Evolutionary conservation across 805 yeast species (phyloP).

Genomic region (Lachancea quebecensis): DNA sequence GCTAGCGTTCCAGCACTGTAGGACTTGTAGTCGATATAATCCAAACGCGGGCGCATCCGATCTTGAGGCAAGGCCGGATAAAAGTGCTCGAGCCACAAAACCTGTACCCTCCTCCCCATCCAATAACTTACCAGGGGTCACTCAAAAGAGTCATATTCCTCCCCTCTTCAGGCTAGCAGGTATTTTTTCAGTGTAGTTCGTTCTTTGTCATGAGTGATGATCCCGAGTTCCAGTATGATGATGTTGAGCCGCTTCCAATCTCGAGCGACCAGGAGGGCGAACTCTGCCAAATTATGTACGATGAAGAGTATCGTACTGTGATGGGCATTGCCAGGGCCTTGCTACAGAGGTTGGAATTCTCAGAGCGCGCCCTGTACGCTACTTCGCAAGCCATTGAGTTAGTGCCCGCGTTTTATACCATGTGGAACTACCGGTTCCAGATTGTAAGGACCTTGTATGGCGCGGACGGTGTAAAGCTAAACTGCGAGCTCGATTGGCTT

Average conservation of each 20-base stretch:
- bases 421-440: constrained; percentile 68
- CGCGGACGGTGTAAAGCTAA: constrained; percentile 20
- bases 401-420: constrained; percentile 87
- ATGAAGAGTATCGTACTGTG: constrained; percentile 57
- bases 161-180: too few species aligned
- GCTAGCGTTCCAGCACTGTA: too few species aligned
- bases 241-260: constrained; percentile 38
- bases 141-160: too few species aligned
- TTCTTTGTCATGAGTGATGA: not conserved
- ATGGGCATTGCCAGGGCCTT: constrained; percentile 59
- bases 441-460: constrained; percentile 38
- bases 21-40: too few species aligned
- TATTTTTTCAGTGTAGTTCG: too few species aligned
- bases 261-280: constrained; percentile 34
- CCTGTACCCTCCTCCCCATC: too few species aligned
- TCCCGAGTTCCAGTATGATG: constrained; percentile 30
- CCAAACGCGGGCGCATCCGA: too few species aligned
- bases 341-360: constrained; percentile 50
- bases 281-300: constrained; percentile 62
- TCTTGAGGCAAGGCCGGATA: too few species aligned
- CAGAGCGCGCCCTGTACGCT: constrained; percentile 63
- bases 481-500: constrained; percentile 69
- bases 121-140: too few species aligned
- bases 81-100: too few species aligned
- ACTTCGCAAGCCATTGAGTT: constrained; percentile 56